These are phyloP conservation scores for Venturia effusa DNA, from an alignment of 2,329 filamentous ascomycete species.

Conservation along the genomic window DNA sequence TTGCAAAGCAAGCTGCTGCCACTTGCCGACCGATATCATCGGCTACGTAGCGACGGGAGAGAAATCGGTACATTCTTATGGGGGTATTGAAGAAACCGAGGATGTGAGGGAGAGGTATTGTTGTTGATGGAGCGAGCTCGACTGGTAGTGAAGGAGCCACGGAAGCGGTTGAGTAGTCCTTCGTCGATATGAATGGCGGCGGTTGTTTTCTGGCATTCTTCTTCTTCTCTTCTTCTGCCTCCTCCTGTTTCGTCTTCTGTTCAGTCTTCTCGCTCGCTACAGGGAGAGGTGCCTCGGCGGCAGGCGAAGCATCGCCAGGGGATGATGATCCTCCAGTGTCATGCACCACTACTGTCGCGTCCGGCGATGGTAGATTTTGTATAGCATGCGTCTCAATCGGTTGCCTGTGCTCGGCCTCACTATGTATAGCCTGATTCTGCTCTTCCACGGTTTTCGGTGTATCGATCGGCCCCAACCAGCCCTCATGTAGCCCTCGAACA, in stretches of 20 bases:
- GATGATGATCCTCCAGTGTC: constrained; percentile 3
- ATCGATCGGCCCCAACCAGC: constrained; percentile 81
- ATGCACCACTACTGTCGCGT: not conserved
- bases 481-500: constrained; percentile 82
- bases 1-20: constrained; percentile 67
- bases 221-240: constrained; percentile 32
- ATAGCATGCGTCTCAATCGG: constrained; percentile 9
- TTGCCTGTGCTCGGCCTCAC: constrained; percentile 11
- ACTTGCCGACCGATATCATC: constrained; percentile 82
- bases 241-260: constrained; percentile 16
- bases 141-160: constrained; percentile 57
- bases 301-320: constrained; percentile 26
- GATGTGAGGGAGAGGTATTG: constrained; percentile 75
- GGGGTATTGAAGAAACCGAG: constrained; percentile 89
- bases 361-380: not conserved
- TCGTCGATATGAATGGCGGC: constrained; percentile 59
- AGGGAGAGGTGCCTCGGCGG: constrained; percentile 13
- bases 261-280: constrained; percentile 15
- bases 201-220: constrained; percentile 41
- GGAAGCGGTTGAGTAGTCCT: constrained; percentile 57
- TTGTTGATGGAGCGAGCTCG: constrained; percentile 60
- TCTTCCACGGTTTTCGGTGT: constrained; percentile 36
- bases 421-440: constrained; percentile 18
- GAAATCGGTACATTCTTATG: constrained; percentile 73
- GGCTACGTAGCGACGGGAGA: constrained; percentile 74